phyloP scores from a whole-genome alignment of 306 rosid species.

The Astragalus membranaceus region DNA sequence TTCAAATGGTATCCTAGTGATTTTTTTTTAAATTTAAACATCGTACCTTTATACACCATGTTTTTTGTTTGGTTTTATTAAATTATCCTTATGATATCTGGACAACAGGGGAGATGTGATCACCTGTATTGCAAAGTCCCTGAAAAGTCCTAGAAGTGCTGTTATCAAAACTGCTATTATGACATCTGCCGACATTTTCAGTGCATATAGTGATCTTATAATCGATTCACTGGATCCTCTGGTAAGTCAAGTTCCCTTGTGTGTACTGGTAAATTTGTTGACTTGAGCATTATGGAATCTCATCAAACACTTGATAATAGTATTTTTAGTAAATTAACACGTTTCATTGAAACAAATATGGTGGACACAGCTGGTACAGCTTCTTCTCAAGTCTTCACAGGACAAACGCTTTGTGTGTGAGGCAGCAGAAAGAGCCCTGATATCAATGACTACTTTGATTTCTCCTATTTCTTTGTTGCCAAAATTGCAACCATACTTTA shows the following conservation, averaged over 20 bases:
- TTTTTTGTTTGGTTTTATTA: background rate
- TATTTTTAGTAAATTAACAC: background rate
- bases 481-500: constrained; percentile 80
- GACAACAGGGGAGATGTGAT: constrained; percentile 73
- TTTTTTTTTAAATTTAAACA: background rate
- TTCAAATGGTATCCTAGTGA: background rate
- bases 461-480: constrained; percentile 76
- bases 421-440: constrained; percentile 90
- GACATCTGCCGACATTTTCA: constrained; percentile 93
- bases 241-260: constrained; percentile 42
- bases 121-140: constrained; percentile 59
- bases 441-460: constrained; percentile 73
- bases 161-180: constrained; percentile 95
- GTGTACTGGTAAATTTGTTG: background rate
- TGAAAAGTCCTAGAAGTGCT: constrained; percentile 95
- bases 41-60: background rate
- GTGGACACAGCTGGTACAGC: constrained; percentile 74
- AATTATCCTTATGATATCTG: constrained; percentile 15
- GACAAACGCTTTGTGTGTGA: constrained; percentile 98
- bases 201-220: constrained; percentile 58
- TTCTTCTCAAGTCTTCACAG: constrained; percentile 96
- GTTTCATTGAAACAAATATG: constrained; percentile 12
- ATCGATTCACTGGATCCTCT: constrained; percentile 85
- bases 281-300: constrained; percentile 11
- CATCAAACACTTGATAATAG: constrained; percentile 5